phyloP scores from a whole-genome alignment of 2,329 filamentous ascomycete genomes.

The Pseudocercospora fuligena region DNA sequence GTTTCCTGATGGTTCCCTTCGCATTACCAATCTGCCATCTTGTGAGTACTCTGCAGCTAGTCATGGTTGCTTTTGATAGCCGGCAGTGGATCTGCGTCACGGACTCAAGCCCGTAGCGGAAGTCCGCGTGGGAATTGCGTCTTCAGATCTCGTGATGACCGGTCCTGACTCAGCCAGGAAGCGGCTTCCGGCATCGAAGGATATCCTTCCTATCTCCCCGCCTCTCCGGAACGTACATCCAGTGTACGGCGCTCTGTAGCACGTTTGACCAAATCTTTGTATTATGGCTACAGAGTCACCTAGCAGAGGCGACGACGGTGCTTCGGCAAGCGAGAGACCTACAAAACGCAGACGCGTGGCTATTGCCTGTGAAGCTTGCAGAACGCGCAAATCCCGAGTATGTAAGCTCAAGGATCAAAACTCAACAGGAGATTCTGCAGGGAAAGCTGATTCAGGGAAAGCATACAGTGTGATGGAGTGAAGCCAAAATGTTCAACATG shows the following conservation, averaged over 20 bases:
- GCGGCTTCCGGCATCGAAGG: too few relatives aligned
- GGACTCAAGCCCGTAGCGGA: too few relatives aligned
- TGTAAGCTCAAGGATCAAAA: not conserved
- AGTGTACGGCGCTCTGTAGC: not conserved
- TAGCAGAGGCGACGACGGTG: not conserved
- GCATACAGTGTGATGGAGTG: conserved; percentile 16
- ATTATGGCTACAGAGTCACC: not conserved
- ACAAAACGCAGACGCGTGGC: conserved; percentile 20
- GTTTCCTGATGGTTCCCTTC: too few relatives aligned
- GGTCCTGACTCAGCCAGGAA: too few relatives aligned
- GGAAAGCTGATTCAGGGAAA: conserved; percentile 4
- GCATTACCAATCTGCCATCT: too few relatives aligned
- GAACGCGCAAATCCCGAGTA: not conserved
- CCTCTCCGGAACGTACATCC: not conserved
- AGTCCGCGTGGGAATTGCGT: too few relatives aligned
- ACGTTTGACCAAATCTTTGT: not conserved
- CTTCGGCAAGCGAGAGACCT: conserved; percentile 5
- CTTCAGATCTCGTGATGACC: too few relatives aligned
- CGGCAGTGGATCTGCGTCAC: too few relatives aligned
- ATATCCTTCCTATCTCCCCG: too few relatives aligned
- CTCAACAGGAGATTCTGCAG: not conserved
- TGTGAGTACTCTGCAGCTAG: too few relatives aligned
- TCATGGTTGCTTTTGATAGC: too few relatives aligned
- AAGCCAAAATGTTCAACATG: conserved; percentile 14
- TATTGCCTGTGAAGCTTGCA: conserved; percentile 13